Conservation (phyloP, 2,329 filamentous ascomycete species). For the Aurifilum marmelostoma region DNA sequence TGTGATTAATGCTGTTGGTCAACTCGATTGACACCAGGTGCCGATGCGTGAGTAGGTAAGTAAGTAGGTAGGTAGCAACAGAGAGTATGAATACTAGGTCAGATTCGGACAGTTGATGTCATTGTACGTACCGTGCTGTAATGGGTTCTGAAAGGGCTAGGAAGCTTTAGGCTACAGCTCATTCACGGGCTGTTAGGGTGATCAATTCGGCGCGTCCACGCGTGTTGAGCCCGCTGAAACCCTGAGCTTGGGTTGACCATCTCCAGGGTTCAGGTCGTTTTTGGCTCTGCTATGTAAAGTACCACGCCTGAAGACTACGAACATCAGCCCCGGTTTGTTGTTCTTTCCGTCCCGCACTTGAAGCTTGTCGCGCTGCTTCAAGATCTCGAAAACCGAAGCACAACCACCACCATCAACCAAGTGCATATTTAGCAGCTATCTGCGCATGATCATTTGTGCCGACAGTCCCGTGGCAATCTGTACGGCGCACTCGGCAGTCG, state of each 20-base stretch:
- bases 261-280: not conserved
- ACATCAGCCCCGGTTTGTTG: not conserved
- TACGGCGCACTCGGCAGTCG: not conserved
- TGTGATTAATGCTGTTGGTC: not conserved
- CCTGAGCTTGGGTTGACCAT: not conserved
- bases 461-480: not conserved
- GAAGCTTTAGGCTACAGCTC: not conserved
- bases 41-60: not conserved
- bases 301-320: not conserved
- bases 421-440: not conserved
- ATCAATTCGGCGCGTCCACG: not conserved
- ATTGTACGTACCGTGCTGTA: conserved; percentile 1
- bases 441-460: not conserved
- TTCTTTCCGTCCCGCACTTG: not conserved
- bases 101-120: conserved; percentile 9
- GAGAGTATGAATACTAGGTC: not conserved
- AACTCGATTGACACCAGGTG: not conserved
- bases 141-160: conserved; percentile 1
- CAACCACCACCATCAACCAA: not conserved
- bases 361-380: not conserved
- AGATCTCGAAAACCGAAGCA: not conserved
- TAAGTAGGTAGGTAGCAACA: no score
- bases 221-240: not conserved
- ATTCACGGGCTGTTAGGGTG: not conserved
- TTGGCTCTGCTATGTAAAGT: not conserved